A percentile compares a stretch with the other conserved stretches of the same genome.
These are phyloP conservation scores for Pochonia chlamydosporia DNA, from an alignment of 2,329 filamentous ascomycete genomes.

Conservation along the genomic window DNA sequence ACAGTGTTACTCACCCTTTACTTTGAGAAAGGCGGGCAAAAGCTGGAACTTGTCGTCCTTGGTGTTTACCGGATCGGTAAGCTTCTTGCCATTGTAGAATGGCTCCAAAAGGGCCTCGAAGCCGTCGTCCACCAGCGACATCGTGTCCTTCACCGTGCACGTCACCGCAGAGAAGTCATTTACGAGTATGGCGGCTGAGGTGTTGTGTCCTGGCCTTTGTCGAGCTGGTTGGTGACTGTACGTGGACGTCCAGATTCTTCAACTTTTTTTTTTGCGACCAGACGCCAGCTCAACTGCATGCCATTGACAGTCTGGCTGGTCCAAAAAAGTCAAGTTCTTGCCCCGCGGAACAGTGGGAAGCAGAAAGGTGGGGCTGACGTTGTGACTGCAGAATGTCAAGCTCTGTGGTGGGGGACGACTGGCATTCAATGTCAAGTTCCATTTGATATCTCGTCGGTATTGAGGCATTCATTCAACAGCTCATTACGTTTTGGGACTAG, in stretches of 20 bases:
- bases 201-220: not conserved
- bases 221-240: not conserved
- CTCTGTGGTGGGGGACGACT: not conserved
- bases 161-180: slow-evolving; percentile 19
- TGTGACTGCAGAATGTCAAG: not conserved
- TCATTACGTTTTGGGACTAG: no score
- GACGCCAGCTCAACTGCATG: not conserved
- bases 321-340: not conserved
- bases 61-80: slow-evolving; percentile 59
- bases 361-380: not conserved
- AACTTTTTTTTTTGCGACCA: not conserved
- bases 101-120: slow-evolving; percentile 62
- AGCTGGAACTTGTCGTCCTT: slow-evolving; percentile 93
- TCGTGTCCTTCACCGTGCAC: slow-evolving; percentile 30
- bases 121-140: slow-evolving; percentile 54
- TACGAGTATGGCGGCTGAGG: not conserved
- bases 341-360: not conserved
- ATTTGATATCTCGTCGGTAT: no score
- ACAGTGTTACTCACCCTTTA: slow-evolving; percentile 59
- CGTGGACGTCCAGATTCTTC: not conserved
- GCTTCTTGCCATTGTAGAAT: slow-evolving; percentile 62
- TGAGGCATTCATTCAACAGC: no score
- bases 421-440: not conserved
- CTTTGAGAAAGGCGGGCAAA: slow-evolving; percentile 93
- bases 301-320: no score